Evolutionary conservation across 1,284 basidiomycete species (phyloP), one percentile per base, ranked within the genome.

Genomic region (Tetrapyrgos nigripes): DNA sequence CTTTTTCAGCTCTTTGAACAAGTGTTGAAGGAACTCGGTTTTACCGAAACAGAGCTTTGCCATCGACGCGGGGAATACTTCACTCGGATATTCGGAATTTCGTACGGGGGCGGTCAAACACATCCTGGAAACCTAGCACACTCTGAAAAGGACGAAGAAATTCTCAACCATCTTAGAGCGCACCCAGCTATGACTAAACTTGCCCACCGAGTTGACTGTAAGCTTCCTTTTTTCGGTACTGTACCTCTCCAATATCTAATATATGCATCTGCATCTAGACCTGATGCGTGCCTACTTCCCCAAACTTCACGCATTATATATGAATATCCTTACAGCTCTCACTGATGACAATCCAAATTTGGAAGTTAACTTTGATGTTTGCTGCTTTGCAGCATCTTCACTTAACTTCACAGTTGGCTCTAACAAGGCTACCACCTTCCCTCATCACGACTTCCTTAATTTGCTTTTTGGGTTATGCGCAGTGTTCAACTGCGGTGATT

Each of bases 21-120:
- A 11, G 44, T 27, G 2, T 9, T 33, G 17, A 13, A 13, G 26
- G 27, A 24, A 23, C 19, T 21, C 14, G 23, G 17, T 21, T 19
- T 47, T 10, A 23, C 10, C 9, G 19, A 27, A 8, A 23, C 19
- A 4, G n/a, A 5, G 28, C 8, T 9, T 19, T 21, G n/a, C 6
- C 58, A 60, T 50, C 47, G 53, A 17, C 46, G 58, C 4, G 58
- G 58, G 1, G 5, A 43, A 8, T 33, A 60, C 23, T 31, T 45
- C 14, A 35, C 47, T 3, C 11, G 27, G 6, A 37, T 23, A n/a
- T 35, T 50, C 6, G 49, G 23, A 9, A 33, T 27, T 9, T 29
- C 27, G n/a, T 50, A 29, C 31, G 28, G 49, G 4, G 28, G 49
- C 4, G 49, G 49, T 33, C 49, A 50, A 33, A 28, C 5, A 28